Conservation (phyloP, 225 moss, liverwort and hornwort genomes). For the Antitrichia curtipendula region DNA sequence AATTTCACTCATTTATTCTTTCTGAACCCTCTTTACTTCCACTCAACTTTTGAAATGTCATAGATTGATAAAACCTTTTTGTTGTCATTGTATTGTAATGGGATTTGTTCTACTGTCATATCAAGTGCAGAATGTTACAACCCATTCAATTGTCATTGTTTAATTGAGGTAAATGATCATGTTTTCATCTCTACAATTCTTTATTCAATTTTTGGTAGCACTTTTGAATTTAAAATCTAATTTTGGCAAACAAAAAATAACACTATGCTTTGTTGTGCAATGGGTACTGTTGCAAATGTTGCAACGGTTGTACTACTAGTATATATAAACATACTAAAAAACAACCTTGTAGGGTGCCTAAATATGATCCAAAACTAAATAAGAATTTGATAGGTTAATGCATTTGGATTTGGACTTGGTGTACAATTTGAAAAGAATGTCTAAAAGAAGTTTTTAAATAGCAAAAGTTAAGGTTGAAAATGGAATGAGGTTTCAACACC, state of each 20-base stretch:
- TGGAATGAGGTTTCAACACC: neutral
- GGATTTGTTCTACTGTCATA: neutral
- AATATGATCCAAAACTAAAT: neutral
- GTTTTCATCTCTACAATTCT: neutral
- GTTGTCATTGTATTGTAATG: neutral
- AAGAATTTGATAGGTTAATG: neutral
- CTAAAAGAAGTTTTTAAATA: neutral
- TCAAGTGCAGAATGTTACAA: rapidly evolving
- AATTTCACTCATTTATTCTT: neutral
- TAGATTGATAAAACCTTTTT: neutral
- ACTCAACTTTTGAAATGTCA: rapidly evolving
- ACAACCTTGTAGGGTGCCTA: rapidly evolving
- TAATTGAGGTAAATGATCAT: rapidly evolving
- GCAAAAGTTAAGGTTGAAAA: neutral
- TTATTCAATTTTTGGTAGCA: rapidly evolving
- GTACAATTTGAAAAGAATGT: rapidly evolving
- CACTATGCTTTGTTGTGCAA: neutral
- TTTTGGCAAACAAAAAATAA: neutral
- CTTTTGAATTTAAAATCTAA: rapidly evolving
- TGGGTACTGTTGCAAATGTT: rapidly evolving
- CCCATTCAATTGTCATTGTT: rapidly evolving
- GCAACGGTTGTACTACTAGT: rapidly evolving
- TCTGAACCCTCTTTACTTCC: too few species aligned
- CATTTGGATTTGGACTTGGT: neutral
- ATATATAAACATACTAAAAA: too few species aligned